Evolutionary conservation across 2,329 filamentous ascomycete species (phyloP), one percentile per base, ranked within the genome.

Genomic region (Fusarium brevicatenulatum): DNA sequence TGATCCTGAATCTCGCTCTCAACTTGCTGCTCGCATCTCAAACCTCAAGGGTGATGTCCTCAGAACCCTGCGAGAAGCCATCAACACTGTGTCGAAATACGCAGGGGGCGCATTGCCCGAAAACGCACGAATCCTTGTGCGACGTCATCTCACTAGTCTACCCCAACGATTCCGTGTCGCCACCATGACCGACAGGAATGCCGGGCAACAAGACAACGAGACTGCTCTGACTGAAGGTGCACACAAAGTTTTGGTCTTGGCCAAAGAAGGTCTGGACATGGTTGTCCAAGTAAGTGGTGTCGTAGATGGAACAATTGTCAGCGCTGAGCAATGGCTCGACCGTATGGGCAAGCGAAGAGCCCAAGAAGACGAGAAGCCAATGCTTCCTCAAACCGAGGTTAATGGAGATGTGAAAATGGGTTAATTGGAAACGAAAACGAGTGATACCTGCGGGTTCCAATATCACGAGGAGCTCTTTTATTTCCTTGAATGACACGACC

Each of bases 191-290:
- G 79, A 81, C 32, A 77, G 73, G 39, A 66, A 68, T 39, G 54
- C 66, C 5, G 69, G 68, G n/a, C 63, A 66, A 72, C 68, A 80
- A 63, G 80, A 83, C 49, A 80, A 77, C 52, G 83, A 84, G 53
- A 80, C 79, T 13, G 80, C 80, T 21, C 69, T 83, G 15, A 78
- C 81, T 25, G 87, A 91, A 32, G 86, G 87, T 57, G 95, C 94
- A 0, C 92, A 95, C 75, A 88, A 92, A 44, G 95, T 97, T 63
- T 84, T 98, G 18, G 90, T 96, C 3, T 90, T 98, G 57, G 95
- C 95, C 11, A 93, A 92, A 77, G 95, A 98, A 80, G 94, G 95
- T 0, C 86, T 98, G 19, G 95, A 98, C 76, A 97, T 98, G 92
- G 95, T 98, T 87, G 89, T 91, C 2, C 95, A 98, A 80, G 94